Evolutionary conservation across 2,329 filamentous ascomycete genomes (phyloP), one percentile per base, ranked within the genome.

Genomic region (Fusarium irregulare): DNA sequence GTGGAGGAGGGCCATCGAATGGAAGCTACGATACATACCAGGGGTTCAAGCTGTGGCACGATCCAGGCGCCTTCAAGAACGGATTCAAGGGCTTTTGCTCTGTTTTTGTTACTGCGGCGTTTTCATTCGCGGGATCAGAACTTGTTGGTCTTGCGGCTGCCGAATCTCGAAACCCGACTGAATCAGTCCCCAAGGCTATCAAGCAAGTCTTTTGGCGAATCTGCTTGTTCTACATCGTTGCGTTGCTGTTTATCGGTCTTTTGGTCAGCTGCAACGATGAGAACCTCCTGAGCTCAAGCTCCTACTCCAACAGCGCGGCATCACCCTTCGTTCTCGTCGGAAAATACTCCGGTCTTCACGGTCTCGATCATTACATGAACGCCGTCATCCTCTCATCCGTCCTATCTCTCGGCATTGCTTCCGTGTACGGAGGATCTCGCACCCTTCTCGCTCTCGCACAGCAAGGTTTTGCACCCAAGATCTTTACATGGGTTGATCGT

Each of bases 121-220:
- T 92, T 71, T 83, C 90, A 37, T 92, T 91, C 72, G 86, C 88
- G 1, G 90, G 90, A 5, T 91, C 90, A 0, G 90, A 92, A 76
- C 82, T 91, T 2, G 89, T 92, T 48, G 91, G 90, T 73, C 84
- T 93, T 9, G 89, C 90, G 7, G 91, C 90, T 3, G 90, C 90
- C 18, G 91, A 93, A 78, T 87, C 90, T 0, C 80, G 78, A 9
- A 91, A 92, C 74, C 91, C 91, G 2, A 85, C 88, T 60, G 88
- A 91, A 76, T 88, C 90, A 0, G 85, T 97, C 2, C 93, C 93
- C 1, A 90, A 88, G n/a, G 93, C 93, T 3, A 88, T 94, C 75
- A 94, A 94, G 82, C 92, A 94, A 78, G 91, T 85, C 10, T 85
- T 85, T 69, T 85, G 83, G 83, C 81, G 83, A 76, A 84, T 85